Conservation (phyloP, 495 filamentous ascomycete genomes). For the Acidomyces sp. region DNA sequence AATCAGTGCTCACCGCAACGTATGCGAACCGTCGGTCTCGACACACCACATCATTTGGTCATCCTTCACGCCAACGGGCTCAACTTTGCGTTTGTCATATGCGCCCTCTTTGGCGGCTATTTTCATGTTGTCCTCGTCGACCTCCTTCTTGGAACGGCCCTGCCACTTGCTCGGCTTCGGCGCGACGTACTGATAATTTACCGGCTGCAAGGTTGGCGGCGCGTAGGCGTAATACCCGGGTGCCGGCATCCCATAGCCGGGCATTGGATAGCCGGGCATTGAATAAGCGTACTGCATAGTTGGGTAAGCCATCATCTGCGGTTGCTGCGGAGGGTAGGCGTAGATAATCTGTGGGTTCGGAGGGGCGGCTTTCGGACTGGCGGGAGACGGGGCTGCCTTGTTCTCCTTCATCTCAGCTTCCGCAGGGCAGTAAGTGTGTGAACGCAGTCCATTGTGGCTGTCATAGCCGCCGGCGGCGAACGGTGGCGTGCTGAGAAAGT, state of each 20-base stretch:
- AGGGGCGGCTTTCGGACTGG: background rate
- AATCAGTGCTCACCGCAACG: constrained; percentile 15
- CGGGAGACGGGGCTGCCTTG: background rate
- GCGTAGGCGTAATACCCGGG: constrained; percentile 13
- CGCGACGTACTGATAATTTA: background rate
- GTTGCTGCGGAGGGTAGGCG: background rate
- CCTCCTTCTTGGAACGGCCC: constrained; percentile 23
- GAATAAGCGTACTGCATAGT: constrained; percentile 3
- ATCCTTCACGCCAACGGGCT: constrained; percentile 22
- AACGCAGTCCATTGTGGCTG: constrained; percentile 10
- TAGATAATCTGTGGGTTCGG: background rate
- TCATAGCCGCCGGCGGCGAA: constrained; percentile 7
- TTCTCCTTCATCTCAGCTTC: too few relatives aligned
- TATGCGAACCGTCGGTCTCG: constrained; percentile 22
- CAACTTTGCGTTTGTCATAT: constrained; percentile 20
- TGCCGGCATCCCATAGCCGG: background rate
- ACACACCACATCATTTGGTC: constrained; percentile 29
- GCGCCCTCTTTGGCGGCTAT: constrained; percentile 24
- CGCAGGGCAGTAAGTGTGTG: constrained; percentile 1
- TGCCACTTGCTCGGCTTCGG: constrained; percentile 10
- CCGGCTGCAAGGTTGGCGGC: background rate
- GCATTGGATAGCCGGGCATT: background rate
- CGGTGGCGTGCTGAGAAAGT: background rate
- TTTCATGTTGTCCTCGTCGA: constrained; percentile 26
- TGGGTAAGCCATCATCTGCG: constrained; percentile 2